A percentile compares a stretch with the other conserved stretches of the same genome.
These are phyloP conservation scores for Thraustochytrium sp. DNA, from an alignment of 352 stramenopile species.

Conservation along the genomic window DNA sequence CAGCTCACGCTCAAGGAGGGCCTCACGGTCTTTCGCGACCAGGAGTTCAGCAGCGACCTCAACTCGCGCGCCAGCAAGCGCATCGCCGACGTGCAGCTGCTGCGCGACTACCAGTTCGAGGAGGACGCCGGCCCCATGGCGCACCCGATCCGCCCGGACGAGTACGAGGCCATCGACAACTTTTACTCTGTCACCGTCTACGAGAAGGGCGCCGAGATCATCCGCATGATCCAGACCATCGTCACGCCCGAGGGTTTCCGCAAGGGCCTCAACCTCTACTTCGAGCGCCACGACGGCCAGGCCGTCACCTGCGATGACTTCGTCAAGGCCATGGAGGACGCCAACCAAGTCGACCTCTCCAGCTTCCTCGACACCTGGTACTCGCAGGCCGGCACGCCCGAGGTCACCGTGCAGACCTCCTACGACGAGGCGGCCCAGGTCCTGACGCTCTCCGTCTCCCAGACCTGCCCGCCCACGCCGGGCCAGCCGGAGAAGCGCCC, in stretches of 20 bases:
- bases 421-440: conserved; percentile 56
- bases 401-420: conserved; percentile 56
- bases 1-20: conserved; percentile 81
- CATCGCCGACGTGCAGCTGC: conserved; percentile 65
- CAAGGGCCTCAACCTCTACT: conserved; percentile 79
- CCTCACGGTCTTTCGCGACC: conserved; percentile 73
- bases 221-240: conserved; percentile 73
- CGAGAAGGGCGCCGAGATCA: conserved; percentile 70
- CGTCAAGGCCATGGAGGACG: conserved; percentile 69
- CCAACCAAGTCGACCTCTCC: conserved; percentile 58
- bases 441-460: conserved; percentile 61
- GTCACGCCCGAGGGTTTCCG: conserved; percentile 65
- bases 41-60: conserved; percentile 62
- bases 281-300: conserved; percentile 62
- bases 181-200: conserved; percentile 83
- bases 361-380: conserved; percentile 69
- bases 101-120: conserved; percentile 61
- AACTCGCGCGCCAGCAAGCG: conserved; percentile 65
- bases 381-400: conserved; percentile 67
- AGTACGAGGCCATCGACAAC: conserved; percentile 79
- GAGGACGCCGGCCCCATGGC: conserved; percentile 72
- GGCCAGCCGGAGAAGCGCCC: conserved; percentile 49
- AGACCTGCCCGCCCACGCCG: conserved; percentile 50
- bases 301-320: conserved; percentile 84
- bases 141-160: conserved; percentile 75